Percentiles rank a stretch among this genome's conserved stretches.
Conservation (phyloP, 73 alveolate genomes). For the Paramecium sexaurelia region DNA sequence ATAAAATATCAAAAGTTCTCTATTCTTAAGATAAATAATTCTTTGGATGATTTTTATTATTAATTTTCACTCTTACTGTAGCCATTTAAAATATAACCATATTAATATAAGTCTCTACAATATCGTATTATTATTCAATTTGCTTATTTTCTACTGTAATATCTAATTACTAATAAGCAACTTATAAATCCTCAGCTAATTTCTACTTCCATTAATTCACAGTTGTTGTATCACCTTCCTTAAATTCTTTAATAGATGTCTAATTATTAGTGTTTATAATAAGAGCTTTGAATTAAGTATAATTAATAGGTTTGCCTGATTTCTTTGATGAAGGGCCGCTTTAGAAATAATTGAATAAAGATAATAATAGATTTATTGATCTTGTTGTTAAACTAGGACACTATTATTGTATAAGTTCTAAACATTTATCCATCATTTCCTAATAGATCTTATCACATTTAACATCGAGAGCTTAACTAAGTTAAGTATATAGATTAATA, state of each 20-base stretch:
- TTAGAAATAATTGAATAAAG: slow-evolving; percentile 19
- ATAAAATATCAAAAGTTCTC: slow-evolving; percentile 17
- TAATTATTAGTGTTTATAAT: not conserved
- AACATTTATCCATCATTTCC: slow-evolving; percentile 56
- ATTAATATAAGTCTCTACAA: not conserved
- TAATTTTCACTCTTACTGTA: not conserved
- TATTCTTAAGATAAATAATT: slow-evolving; percentile 20
- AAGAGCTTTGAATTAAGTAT: not conserved
- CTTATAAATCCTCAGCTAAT: slow-evolving; percentile 12
- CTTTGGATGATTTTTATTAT: slow-evolving; percentile 38
- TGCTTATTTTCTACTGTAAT: not conserved
- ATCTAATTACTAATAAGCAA: slow-evolving; percentile 29
- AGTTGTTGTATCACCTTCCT: slow-evolving; percentile 42
- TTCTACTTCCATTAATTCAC: not conserved
- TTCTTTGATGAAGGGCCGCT: not conserved
- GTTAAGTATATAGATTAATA: not conserved
- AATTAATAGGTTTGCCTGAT: not conserved
- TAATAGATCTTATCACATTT: slow-evolving; percentile 20
- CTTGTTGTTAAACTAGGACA: slow-evolving; percentile 38
- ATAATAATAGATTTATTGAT: not conserved
- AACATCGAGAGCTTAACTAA: not conserved
- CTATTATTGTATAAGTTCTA: not conserved
- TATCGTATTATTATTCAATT: slow-evolving; percentile 2
- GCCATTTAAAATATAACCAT: not conserved
- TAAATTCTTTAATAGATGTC: not conserved